These are phyloP conservation scores for Catunica adiposa DNA, from an alignment of 2,329 filamentous ascomycete genomes.

Conservation along the genomic window DNA sequence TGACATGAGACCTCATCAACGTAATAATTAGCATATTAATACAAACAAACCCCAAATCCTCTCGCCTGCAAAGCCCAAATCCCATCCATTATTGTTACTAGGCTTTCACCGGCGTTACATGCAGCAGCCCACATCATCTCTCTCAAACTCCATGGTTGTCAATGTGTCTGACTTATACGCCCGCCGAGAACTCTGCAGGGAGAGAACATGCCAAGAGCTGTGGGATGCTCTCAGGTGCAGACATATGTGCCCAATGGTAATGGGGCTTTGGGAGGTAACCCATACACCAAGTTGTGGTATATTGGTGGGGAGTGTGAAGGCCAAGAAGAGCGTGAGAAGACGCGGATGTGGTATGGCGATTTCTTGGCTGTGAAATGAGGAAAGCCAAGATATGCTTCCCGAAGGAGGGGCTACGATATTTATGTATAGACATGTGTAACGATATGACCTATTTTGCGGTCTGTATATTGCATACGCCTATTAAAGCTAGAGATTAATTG, in stretches of 20 bases:
- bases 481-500: too few relatives aligned
- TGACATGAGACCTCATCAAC: neutral
- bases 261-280: neutral
- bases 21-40: neutral
- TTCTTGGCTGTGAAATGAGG: neutral
- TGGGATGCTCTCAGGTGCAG: neutral
- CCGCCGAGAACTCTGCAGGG: neutral
- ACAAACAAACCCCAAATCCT: neutral
- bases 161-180: neutral
- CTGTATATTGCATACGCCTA: too few relatives aligned
- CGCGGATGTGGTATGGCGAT: neutral
- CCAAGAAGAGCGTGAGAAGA: neutral
- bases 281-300: neutral
- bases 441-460: too few relatives aligned
- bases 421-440: neutral
- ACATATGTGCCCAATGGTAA: neutral
- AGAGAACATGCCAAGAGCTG: neutral
- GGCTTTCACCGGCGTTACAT: neutral
- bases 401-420: neutral
- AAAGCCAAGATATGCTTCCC: neutral
- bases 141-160: too few relatives aligned
- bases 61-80: too few relatives aligned
- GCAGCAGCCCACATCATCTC: neutral
- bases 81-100: too few relatives aligned
- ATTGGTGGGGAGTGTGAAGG: neutral